Evolutionary conservation across 257 asterid genomes (phyloP).

Genomic region (Solanum sejunctum): DNA sequence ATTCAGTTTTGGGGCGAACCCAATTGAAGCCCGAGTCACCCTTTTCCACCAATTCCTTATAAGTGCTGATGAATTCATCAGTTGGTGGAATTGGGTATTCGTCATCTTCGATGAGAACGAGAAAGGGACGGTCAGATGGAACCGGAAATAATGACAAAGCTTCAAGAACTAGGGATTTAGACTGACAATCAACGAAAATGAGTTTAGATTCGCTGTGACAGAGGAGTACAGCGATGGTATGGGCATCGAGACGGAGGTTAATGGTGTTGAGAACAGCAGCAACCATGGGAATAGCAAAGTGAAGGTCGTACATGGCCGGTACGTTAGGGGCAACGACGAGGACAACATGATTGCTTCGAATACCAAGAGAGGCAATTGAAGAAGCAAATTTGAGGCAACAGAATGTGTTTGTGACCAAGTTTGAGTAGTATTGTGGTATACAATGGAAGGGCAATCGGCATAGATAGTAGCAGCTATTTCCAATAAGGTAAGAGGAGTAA

Average conservation of each 20-base stretch:
- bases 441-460: constrained; percentile 43
- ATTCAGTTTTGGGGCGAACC: constrained; percentile 47
- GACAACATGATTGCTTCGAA: constrained; percentile 38
- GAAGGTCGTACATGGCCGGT: constrained; percentile 79
- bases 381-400: constrained; percentile 53
- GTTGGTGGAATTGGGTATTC: neutral
- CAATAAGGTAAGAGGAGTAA: constrained; percentile 46
- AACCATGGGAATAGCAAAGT: constrained; percentile 69
- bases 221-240: constrained; percentile 46
- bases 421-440: constrained; percentile 26
- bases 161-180: constrained; percentile 24
- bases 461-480: constrained; percentile 51
- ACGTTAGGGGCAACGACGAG: constrained; percentile 61
- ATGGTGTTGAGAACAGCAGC: constrained; percentile 54
- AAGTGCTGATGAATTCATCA: neutral
- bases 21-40: constrained; percentile 50
- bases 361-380: constrained; percentile 33
- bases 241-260: constrained; percentile 60
- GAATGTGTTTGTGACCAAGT: constrained; percentile 50
- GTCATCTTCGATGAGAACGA: constrained; percentile 25
- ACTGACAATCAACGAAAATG: constrained; percentile 45
- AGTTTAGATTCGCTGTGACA: constrained; percentile 46
- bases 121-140: constrained; percentile 17
- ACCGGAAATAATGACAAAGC: constrained; percentile 39
- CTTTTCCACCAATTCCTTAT: constrained; percentile 21